Percentiles rank a stretch among this genome's conserved stretches.
phyloP scores from a whole-genome alignment of 2,329 filamentous ascomycete species.

The Tolypocladium sp. region DNA sequence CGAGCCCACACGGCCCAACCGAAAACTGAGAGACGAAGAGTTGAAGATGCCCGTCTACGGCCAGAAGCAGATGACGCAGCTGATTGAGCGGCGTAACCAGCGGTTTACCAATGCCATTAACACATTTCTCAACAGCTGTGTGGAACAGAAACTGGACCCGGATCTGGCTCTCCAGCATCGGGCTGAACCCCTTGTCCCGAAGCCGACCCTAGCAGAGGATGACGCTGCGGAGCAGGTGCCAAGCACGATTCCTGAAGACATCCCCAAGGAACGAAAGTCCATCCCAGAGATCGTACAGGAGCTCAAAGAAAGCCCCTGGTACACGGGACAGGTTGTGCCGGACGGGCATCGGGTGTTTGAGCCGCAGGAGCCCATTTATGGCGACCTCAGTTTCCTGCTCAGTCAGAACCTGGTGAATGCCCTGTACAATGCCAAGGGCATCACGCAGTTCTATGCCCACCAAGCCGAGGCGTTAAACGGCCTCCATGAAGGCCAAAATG shows the following conservation, averaged over 20 bases:
- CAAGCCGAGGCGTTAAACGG: constrained; percentile 91
- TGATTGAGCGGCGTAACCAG: constrained; percentile 83
- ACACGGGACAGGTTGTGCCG: constrained; percentile 84
- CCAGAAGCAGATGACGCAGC: constrained; percentile 79
- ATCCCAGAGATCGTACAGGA: constrained; percentile 81
- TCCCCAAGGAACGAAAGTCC: constrained; percentile 69
- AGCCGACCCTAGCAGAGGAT: constrained; percentile 35
- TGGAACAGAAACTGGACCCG: constrained; percentile 55
- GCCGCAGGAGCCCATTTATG: constrained; percentile 70
- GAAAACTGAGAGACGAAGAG: constrained; percentile 65
- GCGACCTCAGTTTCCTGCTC: constrained; percentile 74
- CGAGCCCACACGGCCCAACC: constrained; percentile 57
- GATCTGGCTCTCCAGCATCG: constrained; percentile 53
- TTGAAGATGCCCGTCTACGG: constrained; percentile 88
- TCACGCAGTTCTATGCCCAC: constrained; percentile 80
- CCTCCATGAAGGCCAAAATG: constrained; percentile 70
- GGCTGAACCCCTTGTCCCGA: constrained; percentile 52
- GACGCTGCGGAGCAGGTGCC: constrained; percentile 18
- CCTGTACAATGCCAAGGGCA: constrained; percentile 82
- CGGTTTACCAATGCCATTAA: constrained; percentile 76
- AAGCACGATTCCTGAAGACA: constrained; percentile 53
- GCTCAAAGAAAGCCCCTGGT: constrained; percentile 76
- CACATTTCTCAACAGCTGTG: constrained; percentile 66
- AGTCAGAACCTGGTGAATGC: constrained; percentile 94
- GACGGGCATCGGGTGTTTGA: constrained; percentile 90